These are phyloP conservation scores for Pezicula neosporulosa DNA, from an alignment of 2,329 filamentous ascomycete species.

Conservation along the genomic window DNA sequence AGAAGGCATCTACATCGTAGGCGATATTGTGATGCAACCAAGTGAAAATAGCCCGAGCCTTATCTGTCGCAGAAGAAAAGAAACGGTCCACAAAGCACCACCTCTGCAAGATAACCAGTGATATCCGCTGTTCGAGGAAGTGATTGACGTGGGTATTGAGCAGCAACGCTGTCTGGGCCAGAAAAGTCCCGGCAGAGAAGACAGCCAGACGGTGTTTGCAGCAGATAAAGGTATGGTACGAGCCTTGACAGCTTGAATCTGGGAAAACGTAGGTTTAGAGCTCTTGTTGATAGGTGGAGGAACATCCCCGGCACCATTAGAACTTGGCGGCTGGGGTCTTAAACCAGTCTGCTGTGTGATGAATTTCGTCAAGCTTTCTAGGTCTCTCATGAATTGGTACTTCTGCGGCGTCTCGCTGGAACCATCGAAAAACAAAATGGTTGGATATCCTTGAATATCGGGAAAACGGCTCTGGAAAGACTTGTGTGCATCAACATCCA, in stretches of 20 bases:
- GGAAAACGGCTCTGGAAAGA: constrained; percentile 62
- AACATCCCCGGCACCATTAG: constrained; percentile 8
- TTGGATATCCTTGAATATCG: constrained; percentile 81
- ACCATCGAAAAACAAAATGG: constrained; percentile 82
- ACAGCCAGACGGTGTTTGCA: constrained; percentile 47
- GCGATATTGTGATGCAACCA: constrained; percentile 94
- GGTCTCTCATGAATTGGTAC: constrained; percentile 14
- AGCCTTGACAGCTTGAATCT: constrained; percentile 42
- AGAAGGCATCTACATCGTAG: constrained; percentile 81
- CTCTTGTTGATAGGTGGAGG: constrained; percentile 26
- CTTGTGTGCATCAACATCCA: constrained; percentile 86
- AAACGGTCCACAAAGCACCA: constrained; percentile 76
- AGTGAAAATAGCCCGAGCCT: constrained; percentile 87
- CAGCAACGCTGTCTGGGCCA: constrained; percentile 71
- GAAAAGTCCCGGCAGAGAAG: constrained; percentile 87
- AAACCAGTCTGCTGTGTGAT: constrained; percentile 21
- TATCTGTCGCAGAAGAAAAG: constrained; percentile 82
- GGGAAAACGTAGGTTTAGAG: constrained; percentile 33
- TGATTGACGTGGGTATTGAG: constrained; percentile 68
- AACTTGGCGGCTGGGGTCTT: constrained; percentile 8
- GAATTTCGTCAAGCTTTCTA: constrained; percentile 18
- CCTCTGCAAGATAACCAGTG: constrained; percentile 70
- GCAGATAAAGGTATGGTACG: constrained; percentile 12
- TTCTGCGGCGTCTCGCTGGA: constrained; percentile 14
- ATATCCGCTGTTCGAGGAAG: constrained; percentile 61